Conservation (phyloP, 208 protist genomes). For the Strigomonas galati region DNA sequence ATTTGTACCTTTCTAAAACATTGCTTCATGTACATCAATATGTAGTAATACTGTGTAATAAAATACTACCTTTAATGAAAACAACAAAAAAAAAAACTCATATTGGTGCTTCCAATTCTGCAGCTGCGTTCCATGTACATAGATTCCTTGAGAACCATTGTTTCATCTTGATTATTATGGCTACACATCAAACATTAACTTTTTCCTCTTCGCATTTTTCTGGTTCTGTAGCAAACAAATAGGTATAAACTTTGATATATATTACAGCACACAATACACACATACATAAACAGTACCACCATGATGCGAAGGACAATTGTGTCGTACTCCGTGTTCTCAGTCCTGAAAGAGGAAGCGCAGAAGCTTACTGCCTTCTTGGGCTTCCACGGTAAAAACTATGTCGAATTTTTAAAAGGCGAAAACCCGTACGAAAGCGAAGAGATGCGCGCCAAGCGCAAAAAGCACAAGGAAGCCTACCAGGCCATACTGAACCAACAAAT, state of each 20-base stretch:
- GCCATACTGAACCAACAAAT: slow-evolving; percentile 27
- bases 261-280: too few species aligned
- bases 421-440: slow-evolving; percentile 33
- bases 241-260: too few species aligned
- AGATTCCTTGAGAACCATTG: too few species aligned
- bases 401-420: slow-evolving; percentile 49
- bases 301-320: slow-evolving; percentile 35
- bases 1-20: background rate
- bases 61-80: background rate
- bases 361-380: slow-evolving; percentile 44
- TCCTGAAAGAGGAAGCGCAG: slow-evolving; percentile 38
- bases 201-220: too few species aligned
- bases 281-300: background rate
- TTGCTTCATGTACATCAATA: background rate
- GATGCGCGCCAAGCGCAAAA: slow-evolving; percentile 34
- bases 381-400: slow-evolving; percentile 17
- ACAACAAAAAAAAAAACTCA: slow-evolving; percentile 7
- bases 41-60: background rate
- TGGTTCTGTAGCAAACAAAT: background rate
- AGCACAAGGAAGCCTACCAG: slow-evolving; percentile 66
- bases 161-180: too few species aligned
- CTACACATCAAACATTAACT: too few species aligned
- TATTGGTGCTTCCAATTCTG: background rate
- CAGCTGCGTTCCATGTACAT: too few species aligned
- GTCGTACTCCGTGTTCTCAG: slow-evolving; percentile 31